Conservation (phyloP, 1,284 basidiomycete genomes). For the Porogramme epimiltina region DNA sequence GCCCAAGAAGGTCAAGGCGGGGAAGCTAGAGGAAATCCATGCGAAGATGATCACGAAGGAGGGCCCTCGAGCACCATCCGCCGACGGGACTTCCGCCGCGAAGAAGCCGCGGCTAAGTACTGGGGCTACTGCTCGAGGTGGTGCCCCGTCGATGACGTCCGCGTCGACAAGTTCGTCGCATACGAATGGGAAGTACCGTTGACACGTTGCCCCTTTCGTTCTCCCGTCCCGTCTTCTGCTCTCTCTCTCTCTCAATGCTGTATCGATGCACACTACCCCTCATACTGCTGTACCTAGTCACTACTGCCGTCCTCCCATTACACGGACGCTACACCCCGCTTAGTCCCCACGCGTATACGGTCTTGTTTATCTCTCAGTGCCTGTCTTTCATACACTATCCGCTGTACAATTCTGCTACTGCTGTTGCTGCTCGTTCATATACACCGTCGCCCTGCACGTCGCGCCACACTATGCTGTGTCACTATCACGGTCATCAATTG, state of each 20-base stretch:
- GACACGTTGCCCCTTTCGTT: constrained; percentile 12
- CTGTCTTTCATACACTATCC: constrained; percentile 10
- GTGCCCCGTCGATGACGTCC: constrained; percentile 25
- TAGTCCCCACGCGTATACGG: constrained; percentile 4
- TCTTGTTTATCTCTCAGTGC: constrained; percentile 22
- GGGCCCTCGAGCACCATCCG: constrained; percentile 31
- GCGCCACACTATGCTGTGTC: constrained; percentile 2
- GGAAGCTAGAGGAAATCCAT: constrained; percentile 87
- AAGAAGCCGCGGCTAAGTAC: constrained; percentile 34
- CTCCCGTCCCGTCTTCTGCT: background rate
- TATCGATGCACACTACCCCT: background rate
- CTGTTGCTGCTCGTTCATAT: constrained; percentile 17
- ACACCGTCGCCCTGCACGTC: constrained; percentile 14
- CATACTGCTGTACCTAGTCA: background rate
- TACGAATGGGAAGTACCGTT: constrained; percentile 34
- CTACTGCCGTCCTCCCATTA: constrained; percentile 1
- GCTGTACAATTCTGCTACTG: constrained; percentile 3
- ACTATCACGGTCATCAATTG: constrained; percentile 12
- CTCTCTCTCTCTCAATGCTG: background rate
- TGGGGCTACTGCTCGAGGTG: constrained; percentile 21
- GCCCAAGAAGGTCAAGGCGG: constrained; percentile 94
- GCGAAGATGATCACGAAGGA: constrained; percentile 92
- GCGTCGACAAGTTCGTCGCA: constrained; percentile 30
- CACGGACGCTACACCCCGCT: constrained; percentile 15
- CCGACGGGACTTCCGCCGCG: constrained; percentile 26